Base-by-base conservation (phyloP, 2,329 filamentous ascomycete genomes). In the Penicillium oxalicum region DNA sequence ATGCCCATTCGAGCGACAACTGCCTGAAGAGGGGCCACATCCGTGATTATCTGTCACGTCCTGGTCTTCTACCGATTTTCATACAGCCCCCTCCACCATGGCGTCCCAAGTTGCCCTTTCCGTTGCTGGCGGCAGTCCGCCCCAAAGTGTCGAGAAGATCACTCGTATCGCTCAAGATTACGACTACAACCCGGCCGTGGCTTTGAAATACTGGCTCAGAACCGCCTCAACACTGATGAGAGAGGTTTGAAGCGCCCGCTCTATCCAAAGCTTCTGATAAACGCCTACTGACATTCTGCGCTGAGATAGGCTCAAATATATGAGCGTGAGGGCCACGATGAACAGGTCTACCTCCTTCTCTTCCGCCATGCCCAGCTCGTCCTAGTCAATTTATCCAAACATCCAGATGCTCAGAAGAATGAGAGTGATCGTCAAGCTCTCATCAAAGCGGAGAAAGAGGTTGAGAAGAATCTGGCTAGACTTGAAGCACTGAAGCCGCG, bases 321-420 rank as follows among this genome's bases (percentile, higher is more conserved):
- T 65, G 79, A 93, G 61, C 79, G 80, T 37, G 91, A 97, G 69
- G 85, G 86, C 61, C 91, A 96, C 69, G 82, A 89, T 55, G 82
- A 90, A 60, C 86, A 93, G 63, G 88, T 91, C 4, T 98, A 95
- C 68, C 79, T 96, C 47, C 82, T 97, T 50, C 80, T 95, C n/a
- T 88, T 93, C 65, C 84, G 93, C 58, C 90, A 95, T 70, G 89
- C 89, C 8, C 79, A 85, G 45, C 82, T 98, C n/a, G 81, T 95
- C 25, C 74, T 95, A 27, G 80, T 88, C 5, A 79, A 86, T 46
- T 76, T 98, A 7, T 77, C 81, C 0, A 78, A 74, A 1, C 93
- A 97, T 60, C 90, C 91, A 1, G 82, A 93, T 48, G 81, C 81
- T 8, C 35, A 42, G 40, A 85, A 80, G 57, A 78, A 82, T 6